Evolutionary conservation across 2,329 filamentous ascomycete species (phyloP), one percentile per base, ranked within the genome.

Genomic region (Knoxdaviesia proteae): DNA sequence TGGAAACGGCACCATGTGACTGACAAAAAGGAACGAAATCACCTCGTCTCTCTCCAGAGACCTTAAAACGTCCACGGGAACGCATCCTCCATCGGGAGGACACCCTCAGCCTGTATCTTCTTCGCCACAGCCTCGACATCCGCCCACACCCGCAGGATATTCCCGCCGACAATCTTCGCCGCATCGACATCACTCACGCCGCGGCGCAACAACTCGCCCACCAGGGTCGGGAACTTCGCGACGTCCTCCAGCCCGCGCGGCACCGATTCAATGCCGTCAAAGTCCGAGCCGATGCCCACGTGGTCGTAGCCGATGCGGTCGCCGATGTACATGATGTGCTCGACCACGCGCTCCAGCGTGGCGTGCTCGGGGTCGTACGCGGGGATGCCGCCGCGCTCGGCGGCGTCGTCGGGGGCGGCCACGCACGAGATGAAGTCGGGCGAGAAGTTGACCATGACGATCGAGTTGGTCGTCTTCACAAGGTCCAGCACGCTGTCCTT

Each of bases 381-480:
- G 0, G 84, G 83, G 5, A 92, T 54, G 0, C 79, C 80, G 42
- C 79, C 74, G 45, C 70, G 70, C 9, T 77, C 68, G 0, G 84
- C 83, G 5, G 92, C 54, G 0, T 79, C 80, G 37, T 72, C 70
- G 10, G 67, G 61, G 1, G 68, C 62, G 7, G 71, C 67, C 1
- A 69, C 64, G 56, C 87, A 94, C 32, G 78, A 82, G 47, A 94
- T 74, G 56, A 94, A 94, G 11, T 77, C 76, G 0, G 84, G 83
- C 10, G 72, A 65, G 53, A 94, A 92, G 56, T 93, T 94, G 47
- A 94, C 74, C 84, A 94, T 93, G 42, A 94, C 82, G 7, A 96
- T 52, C 3, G 80, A 80, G 47, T 78, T 72, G 3, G 69, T 74
- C 51, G 72, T 57, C 56, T 82, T 83, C 35, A 94, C 81, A 1